Conservation (phyloP, 1,284 basidiomycete genomes). For the Fomitopsis pinicola region DNA sequence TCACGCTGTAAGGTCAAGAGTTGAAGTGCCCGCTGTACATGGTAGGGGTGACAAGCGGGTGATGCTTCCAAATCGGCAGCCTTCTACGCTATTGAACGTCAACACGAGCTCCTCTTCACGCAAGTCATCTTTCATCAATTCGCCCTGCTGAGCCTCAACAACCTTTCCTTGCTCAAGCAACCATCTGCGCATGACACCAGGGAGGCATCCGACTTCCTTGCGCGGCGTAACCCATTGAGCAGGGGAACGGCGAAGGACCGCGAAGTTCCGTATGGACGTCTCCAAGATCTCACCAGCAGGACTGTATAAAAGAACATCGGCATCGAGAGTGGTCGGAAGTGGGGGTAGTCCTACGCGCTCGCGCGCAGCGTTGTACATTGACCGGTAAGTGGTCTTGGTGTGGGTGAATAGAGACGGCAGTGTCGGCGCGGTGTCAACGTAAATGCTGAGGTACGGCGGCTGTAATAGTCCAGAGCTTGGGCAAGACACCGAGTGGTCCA, state of each 20-base stretch:
- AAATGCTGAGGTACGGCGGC: constrained; percentile 30
- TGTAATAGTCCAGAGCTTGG: not conserved
- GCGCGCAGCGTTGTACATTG: constrained; percentile 58
- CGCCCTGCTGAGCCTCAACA: constrained; percentile 37
- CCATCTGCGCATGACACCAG: constrained; percentile 63
- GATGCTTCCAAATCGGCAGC: constrained; percentile 48
- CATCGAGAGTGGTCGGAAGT: constrained; percentile 20
- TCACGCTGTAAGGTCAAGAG: no score
- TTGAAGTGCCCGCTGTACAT: no score
- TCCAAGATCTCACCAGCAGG: constrained; percentile 48
- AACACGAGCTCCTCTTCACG: constrained; percentile 57
- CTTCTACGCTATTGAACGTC: constrained; percentile 66
- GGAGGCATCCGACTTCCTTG: constrained; percentile 56
- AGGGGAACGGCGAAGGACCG: constrained; percentile 38
- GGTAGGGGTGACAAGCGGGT: not conserved
- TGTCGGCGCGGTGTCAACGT: constrained; percentile 52
- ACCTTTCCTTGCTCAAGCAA: constrained; percentile 57
- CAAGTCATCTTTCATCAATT: constrained; percentile 41
- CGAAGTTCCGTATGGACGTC: constrained; percentile 65
- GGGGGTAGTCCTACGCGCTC: constrained; percentile 42
- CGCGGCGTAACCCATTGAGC: constrained; percentile 63
- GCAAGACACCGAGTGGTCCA: not conserved
- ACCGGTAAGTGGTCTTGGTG: constrained; percentile 67
- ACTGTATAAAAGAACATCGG: constrained; percentile 67
- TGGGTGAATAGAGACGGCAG: constrained; percentile 50